Base-by-base conservation (phyloP, 306 rosid genomes). In the Hippophae rhamnoides region DNA sequence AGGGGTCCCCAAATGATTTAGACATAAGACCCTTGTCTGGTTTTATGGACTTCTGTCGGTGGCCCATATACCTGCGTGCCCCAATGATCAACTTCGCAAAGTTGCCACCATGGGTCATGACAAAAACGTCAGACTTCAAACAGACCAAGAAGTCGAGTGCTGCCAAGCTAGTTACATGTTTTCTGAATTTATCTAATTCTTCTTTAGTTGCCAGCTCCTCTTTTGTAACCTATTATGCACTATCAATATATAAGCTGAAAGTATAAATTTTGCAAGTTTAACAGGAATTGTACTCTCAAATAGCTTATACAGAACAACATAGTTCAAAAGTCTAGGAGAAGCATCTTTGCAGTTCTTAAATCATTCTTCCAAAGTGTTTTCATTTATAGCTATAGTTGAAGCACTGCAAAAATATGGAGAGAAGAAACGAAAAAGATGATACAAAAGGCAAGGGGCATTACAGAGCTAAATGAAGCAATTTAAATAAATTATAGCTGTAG, bases 41-140 rank as follows among this genome's bases (percentile, higher is more conserved):
- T 71, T 92, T 92, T 61, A 92, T 92, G 62, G 99, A 92, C 72
- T 92, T 92, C 13, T 58, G 90, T 31, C 76, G 86, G 74, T 92
- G 99, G 41, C 99, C 99, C 96, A 85, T 83, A 71, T 92, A 92
- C 70, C 99, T 59, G 18, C 99, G 95, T 7, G 96, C 99, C 47
- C 99, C 99, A 3, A 92, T 92, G 51, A 92, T 92, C 72, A 92
- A 70, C 79, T 92, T 92, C 53, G 99, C 99, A 43, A 92, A 92
- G 86, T 92, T 92, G 53, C 99, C 99, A 67, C 99, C 99, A 58
- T 92, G 99, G 52, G 99, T 92, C 99, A 92, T 92, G 69, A 92
- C 96, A 46, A 92, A 92, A 18, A 88, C 99, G 69, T 92, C 99
- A 9, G 99, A 92, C 68, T 92, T 92, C 83, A 92, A 82, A 80